Evolutionary conservation across 768 basidiomycete species (phyloP).

Genomic region (Paxillus rubicundulus): DNA sequence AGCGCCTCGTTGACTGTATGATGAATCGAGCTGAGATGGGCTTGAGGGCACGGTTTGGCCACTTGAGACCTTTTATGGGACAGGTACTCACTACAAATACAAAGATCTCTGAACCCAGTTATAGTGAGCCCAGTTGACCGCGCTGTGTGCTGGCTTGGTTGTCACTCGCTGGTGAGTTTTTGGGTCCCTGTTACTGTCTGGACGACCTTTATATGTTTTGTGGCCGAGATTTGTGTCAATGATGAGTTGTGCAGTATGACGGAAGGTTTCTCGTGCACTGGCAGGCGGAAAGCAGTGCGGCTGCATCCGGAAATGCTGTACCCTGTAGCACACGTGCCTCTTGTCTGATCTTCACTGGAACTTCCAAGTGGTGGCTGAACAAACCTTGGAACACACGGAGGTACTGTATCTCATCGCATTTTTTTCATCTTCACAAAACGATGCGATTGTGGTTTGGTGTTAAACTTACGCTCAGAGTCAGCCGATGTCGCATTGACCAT

Average conservation of each 20-base stretch:
- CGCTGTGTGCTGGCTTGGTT: not conserved
- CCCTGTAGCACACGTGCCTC: no score
- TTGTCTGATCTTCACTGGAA: no score
- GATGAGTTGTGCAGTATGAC: no score
- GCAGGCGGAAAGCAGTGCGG: no score
- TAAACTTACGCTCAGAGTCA: no score
- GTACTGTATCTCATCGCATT: no score
- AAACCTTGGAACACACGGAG: no score
- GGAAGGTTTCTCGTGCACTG: no score
- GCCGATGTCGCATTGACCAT: no score
- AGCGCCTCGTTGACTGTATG: not conserved
- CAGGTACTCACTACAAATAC: not conserved
- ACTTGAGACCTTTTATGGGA: constrained; percentile 12
- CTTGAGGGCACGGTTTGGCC: not conserved
- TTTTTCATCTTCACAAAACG: no score
- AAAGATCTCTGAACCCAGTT: not conserved
- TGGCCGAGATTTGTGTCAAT: not conserved
- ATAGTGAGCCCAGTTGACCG: not conserved
- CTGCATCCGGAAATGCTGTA: not conserved
- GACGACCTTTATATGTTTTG: not conserved
- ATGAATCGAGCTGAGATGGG: not conserved
- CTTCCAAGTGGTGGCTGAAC: no score
- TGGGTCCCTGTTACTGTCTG: not conserved
- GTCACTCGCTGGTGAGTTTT: not conserved
- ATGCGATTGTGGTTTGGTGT: no score